A percentile compares a stretch with the other conserved stretches of the same genome.
phyloP scores from a whole-genome alignment of 164 flowering plant genomes.

The Liquidambar formosana region DNA sequence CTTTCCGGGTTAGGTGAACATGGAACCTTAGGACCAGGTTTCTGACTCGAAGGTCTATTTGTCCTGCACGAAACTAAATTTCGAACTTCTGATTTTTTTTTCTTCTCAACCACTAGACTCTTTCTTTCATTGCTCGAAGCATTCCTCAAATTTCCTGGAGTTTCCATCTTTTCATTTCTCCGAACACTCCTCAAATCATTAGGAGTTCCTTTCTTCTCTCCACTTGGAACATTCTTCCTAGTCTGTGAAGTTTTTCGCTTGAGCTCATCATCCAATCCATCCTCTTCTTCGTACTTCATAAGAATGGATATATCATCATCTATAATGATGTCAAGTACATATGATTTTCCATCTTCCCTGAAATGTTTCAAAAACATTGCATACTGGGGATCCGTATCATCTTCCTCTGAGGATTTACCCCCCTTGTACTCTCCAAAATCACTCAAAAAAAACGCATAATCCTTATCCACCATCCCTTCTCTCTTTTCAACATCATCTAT shows the following conservation, averaged over 20 bases:
- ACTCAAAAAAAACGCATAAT: neutral
- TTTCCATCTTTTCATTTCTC: neutral
- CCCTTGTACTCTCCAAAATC: neutral
- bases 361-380: constrained; percentile 27
- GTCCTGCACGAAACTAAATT: neutral
- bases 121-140: neutral
- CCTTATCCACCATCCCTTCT: neutral
- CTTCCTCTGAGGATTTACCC: constrained; percentile 3
- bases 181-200: neutral
- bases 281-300: constrained; percentile 27
- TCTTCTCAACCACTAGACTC: neutral
- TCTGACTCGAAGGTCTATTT: neutral
- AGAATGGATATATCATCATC: constrained; percentile 4
- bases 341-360: constrained; percentile 33
- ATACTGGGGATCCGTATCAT: constrained; percentile 24
- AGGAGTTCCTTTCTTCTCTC: neutral
- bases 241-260: neutral
- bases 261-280: constrained; percentile 3
- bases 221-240: neutral
- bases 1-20: constrained; percentile 2
- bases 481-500: neutral
- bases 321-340: constrained; percentile 22
- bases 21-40: neutral
- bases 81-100: neutral
- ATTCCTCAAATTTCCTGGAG: neutral